Evolutionary conservation across 371 early-diverging fungal genomes (phyloP), one percentile per base, ranked within the genome.

Genomic region (Actinomortierella ambigua): DNA sequence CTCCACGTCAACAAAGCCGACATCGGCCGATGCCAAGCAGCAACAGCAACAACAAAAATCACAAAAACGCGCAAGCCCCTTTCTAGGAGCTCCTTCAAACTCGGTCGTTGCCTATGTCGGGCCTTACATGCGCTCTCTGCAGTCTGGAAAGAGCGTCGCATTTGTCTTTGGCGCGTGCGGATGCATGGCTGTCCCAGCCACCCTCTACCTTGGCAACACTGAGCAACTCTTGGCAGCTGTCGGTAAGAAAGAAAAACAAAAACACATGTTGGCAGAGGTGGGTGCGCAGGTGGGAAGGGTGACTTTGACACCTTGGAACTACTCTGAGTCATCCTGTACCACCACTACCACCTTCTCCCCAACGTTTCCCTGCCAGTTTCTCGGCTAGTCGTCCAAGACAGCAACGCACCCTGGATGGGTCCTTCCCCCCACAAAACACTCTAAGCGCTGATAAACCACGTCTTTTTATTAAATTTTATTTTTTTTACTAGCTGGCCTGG

Each of bases 81-180:
- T 64, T 46, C 40, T 41, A 4, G 34, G 34, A n/a, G 55, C 65
- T 2, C 58, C 65, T 14, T 14, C 64, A n/a, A 69, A 64, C 52
- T 69, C 70, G 26, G 61, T 69, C n/a, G 34, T 65, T n/a, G 70
- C 70, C 2, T 69, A 69, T 41, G 65, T 69, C 6, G 70, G 70
- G 5, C 70, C 70, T 3, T 59, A 65, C 24, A 59, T 61, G 13
- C 39, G 52, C 5, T 56, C 70, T 0, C 42, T 69, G 4, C 57
- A 61, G n/a, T 64, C 64, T 14, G 43, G 54, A 50, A 69, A 69
- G 52, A 55, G 58, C 42, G 65, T 69, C 6, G 70, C 70, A 18
- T 69, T 69, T 63, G 70, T 69, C 14, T 69, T 69, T 61, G 70
- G 61, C 1, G 65, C 70, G 7, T 69, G 70, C 39, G 70, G 70